These are phyloP conservation scores for Zoysia japonica DNA, from an alignment of 176 grass and related monocot species.

Conservation along the genomic window DNA sequence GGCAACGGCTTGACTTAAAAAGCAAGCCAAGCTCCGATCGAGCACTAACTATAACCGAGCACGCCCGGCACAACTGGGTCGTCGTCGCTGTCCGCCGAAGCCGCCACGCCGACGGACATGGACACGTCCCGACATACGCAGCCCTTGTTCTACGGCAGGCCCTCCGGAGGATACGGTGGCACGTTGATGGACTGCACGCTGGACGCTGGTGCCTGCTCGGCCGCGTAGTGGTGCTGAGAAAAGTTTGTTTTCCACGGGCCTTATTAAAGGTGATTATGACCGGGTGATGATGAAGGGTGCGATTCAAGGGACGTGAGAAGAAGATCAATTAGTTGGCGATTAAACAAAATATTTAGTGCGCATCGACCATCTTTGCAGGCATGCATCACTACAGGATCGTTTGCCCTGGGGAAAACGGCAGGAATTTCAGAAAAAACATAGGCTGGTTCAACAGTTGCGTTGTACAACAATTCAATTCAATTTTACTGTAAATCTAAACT, in stretches of 20 bases:
- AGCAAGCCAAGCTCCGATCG: conserved; percentile 51
- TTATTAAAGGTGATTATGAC: conserved; percentile 12
- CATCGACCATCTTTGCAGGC: conserved; percentile 19
- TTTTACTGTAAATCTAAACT: too few species aligned
- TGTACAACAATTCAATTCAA: too few species aligned
- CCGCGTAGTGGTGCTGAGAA: conserved; percentile 24
- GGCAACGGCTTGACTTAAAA: conserved; percentile 61
- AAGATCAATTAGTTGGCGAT: conserved; percentile 36
- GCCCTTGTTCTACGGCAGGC: conserved; percentile 50
- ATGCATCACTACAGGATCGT: conserved; percentile 1
- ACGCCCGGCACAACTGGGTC: conserved; percentile 1
- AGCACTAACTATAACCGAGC: not conserved
- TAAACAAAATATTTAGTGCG: conserved; percentile 16
- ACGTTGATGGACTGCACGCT: not conserved
- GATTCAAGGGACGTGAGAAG: conserved; percentile 51
- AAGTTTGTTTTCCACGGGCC: not conserved
- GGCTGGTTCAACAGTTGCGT: too few species aligned
- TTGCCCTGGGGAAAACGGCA: not conserved
- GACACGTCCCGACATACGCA: not conserved
- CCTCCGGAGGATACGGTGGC: not conserved
- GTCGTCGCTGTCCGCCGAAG: conserved; percentile 10
- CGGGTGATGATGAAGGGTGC: conserved; percentile 44
- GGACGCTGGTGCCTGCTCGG: not conserved
- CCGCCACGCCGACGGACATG: not conserved
- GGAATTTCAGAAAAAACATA: not conserved